These are phyloP conservation scores for Naganishia sp. DNA, from an alignment of 1,284 basidiomycete genomes.

Conservation along the genomic window DNA sequence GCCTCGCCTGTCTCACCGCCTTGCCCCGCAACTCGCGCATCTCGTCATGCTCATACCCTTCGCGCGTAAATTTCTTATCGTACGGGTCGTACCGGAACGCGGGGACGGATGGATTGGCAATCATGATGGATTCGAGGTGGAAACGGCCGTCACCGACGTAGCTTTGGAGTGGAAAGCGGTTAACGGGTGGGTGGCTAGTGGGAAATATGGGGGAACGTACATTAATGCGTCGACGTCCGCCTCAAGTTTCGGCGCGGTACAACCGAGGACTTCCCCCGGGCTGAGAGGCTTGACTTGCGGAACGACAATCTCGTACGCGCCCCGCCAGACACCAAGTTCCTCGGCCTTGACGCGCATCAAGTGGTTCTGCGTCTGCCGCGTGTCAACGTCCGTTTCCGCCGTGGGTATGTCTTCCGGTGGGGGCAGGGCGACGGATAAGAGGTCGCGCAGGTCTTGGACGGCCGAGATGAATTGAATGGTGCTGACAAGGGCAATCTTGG, in stretches of 20 bases:
- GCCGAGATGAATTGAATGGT: constrained; percentile 95
- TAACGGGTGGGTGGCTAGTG: too few species aligned
- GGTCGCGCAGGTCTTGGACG: constrained; percentile 78
- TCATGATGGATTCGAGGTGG: constrained; percentile 98
- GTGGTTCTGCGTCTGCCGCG: constrained; percentile 6
- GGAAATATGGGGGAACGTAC: constrained; percentile 57
- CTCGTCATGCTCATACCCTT: constrained; percentile 84
- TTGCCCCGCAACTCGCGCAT: constrained; percentile 78
- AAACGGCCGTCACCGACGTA: constrained; percentile 98
- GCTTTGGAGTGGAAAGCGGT: constrained; percentile 54
- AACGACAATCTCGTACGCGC: constrained; percentile 73
- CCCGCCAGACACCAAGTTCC: constrained; percentile 53
- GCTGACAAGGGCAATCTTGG: constrained; percentile 78
- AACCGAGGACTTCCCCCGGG: constrained; percentile 95
- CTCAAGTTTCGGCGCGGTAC: constrained; percentile 81
- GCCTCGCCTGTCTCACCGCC: constrained; percentile 72
- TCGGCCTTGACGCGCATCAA: constrained; percentile 32
- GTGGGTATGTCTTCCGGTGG: constrained; percentile 36
- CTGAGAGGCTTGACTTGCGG: constrained; percentile 91
- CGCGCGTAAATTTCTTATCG: constrained; percentile 92
- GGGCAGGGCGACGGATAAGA: constrained; percentile 58
- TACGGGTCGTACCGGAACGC: constrained; percentile 99
- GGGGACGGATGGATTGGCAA: constrained; percentile 92
- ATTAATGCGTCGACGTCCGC: constrained; percentile 73
- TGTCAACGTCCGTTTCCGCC: not conserved